These are phyloP conservation scores for Olyra latifolia DNA, from an alignment of 176 grass and related monocot species.

Conservation along the genomic window DNA sequence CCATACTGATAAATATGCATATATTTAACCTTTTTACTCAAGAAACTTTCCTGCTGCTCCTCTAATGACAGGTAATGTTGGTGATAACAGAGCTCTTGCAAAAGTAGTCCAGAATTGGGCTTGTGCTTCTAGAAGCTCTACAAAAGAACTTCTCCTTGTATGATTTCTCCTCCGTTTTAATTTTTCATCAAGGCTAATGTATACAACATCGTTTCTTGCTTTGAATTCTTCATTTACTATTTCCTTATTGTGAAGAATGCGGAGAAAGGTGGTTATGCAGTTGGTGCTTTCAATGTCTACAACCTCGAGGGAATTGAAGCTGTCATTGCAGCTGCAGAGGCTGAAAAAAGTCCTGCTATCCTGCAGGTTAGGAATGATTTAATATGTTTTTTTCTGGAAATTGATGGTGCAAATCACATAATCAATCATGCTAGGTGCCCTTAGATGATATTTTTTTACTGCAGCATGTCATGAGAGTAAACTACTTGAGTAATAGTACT, in stretches of 20 bases:
- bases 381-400: constrained; percentile 14
- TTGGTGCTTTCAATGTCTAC: constrained; percentile 98
- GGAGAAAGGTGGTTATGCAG: constrained; percentile 81
- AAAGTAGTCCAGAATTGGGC: constrained; percentile 82
- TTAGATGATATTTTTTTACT: not conserved
- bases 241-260: constrained; percentile 65
- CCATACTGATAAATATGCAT: constrained; percentile 10
- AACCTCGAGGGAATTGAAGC: constrained; percentile 95
- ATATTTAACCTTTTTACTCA: constrained; percentile 36
- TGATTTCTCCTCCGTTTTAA: constrained; percentile 36
- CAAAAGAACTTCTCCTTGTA: constrained; percentile 81
- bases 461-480: not conserved
- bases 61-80: constrained; percentile 84
- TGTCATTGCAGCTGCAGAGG: constrained; percentile 87
- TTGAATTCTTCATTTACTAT: constrained; percentile 31
- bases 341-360: constrained; percentile 88
- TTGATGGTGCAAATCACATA: not conserved
- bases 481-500: not conserved
- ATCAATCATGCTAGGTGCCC: not conserved
- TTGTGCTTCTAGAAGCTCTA: constrained; percentile 64
- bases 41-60: constrained; percentile 17
- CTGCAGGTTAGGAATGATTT: constrained; percentile 65
- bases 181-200: constrained; percentile 20
- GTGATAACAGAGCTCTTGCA: constrained; percentile 76
- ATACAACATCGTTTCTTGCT: constrained; percentile 10